A percentile compares a stretch with the other conserved stretches of the same genome.
Conservation (phyloP, 2,329 filamentous ascomycete genomes). For the Aspergillus texensis region DNA sequence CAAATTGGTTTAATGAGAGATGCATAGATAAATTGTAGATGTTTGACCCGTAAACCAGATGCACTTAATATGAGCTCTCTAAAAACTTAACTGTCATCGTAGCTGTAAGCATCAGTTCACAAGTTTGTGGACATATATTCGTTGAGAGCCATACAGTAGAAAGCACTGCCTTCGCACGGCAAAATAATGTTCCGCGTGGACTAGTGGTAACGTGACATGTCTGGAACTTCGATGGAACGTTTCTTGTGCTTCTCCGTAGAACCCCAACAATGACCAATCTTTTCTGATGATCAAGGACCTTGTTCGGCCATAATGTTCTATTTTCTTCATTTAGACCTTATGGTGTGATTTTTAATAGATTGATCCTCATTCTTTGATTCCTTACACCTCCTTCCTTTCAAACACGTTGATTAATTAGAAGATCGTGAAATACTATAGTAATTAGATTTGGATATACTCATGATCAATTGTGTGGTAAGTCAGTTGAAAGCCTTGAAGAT, state of each 20-base stretch:
- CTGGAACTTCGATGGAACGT: constrained; percentile 25
- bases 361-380: neutral
- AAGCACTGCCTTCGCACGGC: neutral
- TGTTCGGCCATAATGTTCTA: neutral
- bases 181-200: constrained; percentile 18
- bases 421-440: neutral
- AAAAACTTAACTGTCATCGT: neutral
- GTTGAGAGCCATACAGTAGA: too few species aligned
- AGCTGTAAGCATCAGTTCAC: neutral
- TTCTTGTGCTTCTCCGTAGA: neutral
- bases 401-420: neutral
- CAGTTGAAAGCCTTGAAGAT: too few species aligned
- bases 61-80: neutral
- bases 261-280: neutral
- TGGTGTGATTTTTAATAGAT: neutral
- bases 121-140: neutral
- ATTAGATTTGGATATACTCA: neutral
- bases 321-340: neutral
- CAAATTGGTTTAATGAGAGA: neutral
- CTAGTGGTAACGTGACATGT: constrained; percentile 20
- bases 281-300: neutral
- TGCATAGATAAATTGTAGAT: neutral
- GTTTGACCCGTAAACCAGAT: neutral
- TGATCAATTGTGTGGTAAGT: neutral
- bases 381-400: neutral